phyloP scores from a whole-genome alignment of 345 rosid genomes.

The Boechera divaricarpa region DNA sequence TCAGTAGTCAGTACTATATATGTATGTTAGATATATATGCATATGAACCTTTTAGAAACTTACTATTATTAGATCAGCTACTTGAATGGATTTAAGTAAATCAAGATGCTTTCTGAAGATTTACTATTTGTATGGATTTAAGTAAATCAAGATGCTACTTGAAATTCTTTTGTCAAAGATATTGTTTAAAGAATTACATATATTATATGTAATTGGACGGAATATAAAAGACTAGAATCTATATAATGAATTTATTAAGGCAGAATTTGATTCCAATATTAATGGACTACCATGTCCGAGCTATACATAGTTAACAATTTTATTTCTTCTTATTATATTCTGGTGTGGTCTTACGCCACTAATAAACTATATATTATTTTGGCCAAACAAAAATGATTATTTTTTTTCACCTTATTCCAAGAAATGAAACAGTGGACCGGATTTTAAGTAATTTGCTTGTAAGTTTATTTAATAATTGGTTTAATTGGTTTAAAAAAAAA shows the following conservation, averaged over 20 bases:
- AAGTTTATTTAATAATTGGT: slow-evolving; percentile 10
- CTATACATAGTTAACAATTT: slow-evolving; percentile 36
- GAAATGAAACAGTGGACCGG: slow-evolving; percentile 42
- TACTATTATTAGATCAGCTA: not conserved
- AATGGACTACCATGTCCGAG: slow-evolving; percentile 44
- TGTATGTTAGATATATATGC: not conserved
- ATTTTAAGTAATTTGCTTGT: slow-evolving; percentile 38
- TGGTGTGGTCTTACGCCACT: slow-evolving; percentile 40
- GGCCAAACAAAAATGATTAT: slow-evolving; percentile 25
- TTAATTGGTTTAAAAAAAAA: too few species aligned
- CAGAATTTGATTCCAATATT: slow-evolving; percentile 47
- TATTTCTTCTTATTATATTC: slow-evolving; percentile 26
- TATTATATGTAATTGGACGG: slow-evolving; percentile 27
- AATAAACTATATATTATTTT: slow-evolving; percentile 34
- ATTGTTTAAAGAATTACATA: slow-evolving; percentile 9
- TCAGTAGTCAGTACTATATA: not conserved
- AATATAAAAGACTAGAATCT: slow-evolving; percentile 38
- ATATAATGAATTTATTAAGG: slow-evolving; percentile 29
- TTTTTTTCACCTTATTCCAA: slow-evolving; percentile 13
- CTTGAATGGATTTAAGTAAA: not conserved
- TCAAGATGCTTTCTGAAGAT: not conserved
- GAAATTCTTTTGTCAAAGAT: not conserved
- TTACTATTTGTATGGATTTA: slow-evolving; percentile 3
- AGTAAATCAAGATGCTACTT: slow-evolving; percentile 20
- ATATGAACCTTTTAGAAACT: not conserved